Conservation (phyloP, 1,284 basidiomycete genomes). For the Xanthoconium separans region DNA sequence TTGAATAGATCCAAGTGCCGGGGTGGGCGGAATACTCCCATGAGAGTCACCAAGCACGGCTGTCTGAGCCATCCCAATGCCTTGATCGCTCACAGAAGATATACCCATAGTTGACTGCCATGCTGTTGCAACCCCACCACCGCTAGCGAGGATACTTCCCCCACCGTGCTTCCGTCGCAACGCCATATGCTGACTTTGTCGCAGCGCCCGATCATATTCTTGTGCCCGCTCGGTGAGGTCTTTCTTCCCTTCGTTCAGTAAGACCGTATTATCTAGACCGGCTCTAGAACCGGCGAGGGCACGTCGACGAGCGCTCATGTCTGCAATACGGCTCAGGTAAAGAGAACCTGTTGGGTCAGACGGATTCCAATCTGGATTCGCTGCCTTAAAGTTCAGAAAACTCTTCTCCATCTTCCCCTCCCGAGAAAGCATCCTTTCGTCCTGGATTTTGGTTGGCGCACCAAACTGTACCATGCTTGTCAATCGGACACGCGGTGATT, state of each 20-base stretch:
- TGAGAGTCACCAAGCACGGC: slow-evolving; percentile 72
- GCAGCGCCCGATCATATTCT: slow-evolving; percentile 72
- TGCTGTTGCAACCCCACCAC: slow-evolving; percentile 20
- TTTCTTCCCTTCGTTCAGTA: slow-evolving; percentile 31
- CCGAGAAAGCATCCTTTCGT: slow-evolving; percentile 77
- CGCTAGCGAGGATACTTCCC: slow-evolving; percentile 37
- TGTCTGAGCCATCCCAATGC: slow-evolving; percentile 57
- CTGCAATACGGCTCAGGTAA: slow-evolving; percentile 81
- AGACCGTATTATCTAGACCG: slow-evolving; percentile 34
- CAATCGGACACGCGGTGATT: slow-evolving; percentile 1
- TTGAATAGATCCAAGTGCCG: slow-evolving; percentile 29
- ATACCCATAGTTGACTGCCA: slow-evolving; percentile 29
- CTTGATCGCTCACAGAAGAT: slow-evolving; percentile 24
- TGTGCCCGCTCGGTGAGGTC: slow-evolving; percentile 56
- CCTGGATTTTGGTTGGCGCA: slow-evolving; percentile 64
- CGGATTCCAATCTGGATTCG: slow-evolving; percentile 94
- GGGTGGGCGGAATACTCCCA: slow-evolving; percentile 39
- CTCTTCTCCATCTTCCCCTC: slow-evolving; percentile 99
- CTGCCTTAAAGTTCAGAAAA: slow-evolving; percentile 94
- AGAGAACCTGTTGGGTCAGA: slow-evolving; percentile 82
- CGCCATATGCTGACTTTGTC: slow-evolving; percentile 63
- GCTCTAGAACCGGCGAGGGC: slow-evolving; percentile 24
- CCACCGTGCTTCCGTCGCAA: slow-evolving; percentile 43
- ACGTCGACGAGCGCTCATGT: slow-evolving; percentile 52
- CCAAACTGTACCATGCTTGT: slow-evolving; percentile 56